These are phyloP conservation scores for Sclerotinia borealis DNA, from an alignment of 2,329 filamentous ascomycete species.

Conservation along the genomic window DNA sequence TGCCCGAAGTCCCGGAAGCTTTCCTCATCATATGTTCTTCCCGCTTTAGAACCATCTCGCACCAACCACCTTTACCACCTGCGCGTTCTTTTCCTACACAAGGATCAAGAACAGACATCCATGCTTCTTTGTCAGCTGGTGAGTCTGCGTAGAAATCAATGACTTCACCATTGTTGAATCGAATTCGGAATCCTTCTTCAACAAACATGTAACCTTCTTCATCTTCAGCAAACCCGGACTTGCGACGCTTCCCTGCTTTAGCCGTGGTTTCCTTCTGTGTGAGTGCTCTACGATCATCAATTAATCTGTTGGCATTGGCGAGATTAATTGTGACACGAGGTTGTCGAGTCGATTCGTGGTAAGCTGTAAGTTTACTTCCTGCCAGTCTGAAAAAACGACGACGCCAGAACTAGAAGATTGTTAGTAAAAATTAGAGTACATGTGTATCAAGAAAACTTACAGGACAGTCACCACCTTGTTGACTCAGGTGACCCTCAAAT, in stretches of 20 bases:
- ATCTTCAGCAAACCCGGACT: conserved; percentile 94
- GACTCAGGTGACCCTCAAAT: conserved; percentile 86
- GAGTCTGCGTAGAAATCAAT: conserved; percentile 83
- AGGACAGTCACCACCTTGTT: conserved; percentile 95
- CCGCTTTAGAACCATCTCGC: conserved; percentile 58
- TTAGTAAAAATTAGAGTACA: conserved; percentile 34
- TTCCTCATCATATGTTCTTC: conserved; percentile 38
- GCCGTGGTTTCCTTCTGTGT: conserved; percentile 77
- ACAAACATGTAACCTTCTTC: conserved; percentile 99
- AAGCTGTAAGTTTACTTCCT: conserved; percentile 87
- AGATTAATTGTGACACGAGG: conserved; percentile 96
- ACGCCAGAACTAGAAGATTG: conserved; percentile 73
- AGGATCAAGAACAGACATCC: conserved; percentile 86
- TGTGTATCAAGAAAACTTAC: conserved; percentile 51
- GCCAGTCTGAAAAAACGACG: conserved; percentile 94
- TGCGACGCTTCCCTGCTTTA: conserved; percentile 72
- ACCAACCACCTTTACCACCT: conserved; percentile 57
- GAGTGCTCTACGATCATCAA: conserved; percentile 81
- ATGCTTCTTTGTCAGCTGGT: conserved; percentile 79
- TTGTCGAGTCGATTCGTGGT: conserved; percentile 91
- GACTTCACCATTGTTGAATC: conserved; percentile 95
- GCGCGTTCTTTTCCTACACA: conserved; percentile 44
- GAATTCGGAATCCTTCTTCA: conserved; percentile 96
- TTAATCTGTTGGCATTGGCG: conserved; percentile 83
- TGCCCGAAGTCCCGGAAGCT: conserved; percentile 21